A percentile compares a stretch with the other conserved stretches of the same genome.
These are phyloP conservation scores for Kluyveromyces starmeri DNA, from an alignment of 805 yeast species.

Conservation along the genomic window DNA sequence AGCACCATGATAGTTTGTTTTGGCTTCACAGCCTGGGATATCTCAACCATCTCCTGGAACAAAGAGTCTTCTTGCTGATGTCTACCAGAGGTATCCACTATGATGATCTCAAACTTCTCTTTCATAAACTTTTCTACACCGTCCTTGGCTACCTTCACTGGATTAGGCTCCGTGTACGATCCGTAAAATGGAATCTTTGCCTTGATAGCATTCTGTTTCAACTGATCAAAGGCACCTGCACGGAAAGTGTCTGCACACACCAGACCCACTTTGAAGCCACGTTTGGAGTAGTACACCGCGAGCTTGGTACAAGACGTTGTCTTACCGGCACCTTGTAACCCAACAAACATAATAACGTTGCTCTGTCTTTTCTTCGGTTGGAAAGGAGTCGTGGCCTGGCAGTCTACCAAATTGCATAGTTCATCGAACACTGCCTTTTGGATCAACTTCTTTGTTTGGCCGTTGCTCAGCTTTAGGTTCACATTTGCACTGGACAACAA, in stretches of 20 bases:
- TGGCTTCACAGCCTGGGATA: conserved; percentile 81
- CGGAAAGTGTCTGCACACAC: conserved; percentile 99
- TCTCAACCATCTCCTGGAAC: conserved; percentile 92
- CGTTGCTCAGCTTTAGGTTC: conserved; percentile 17
- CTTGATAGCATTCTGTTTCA: conserved; percentile 93
- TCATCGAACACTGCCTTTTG: conserved; percentile 95
- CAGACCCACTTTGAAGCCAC: conserved; percentile 91
- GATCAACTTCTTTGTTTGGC: conserved; percentile 66
- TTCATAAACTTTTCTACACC: conserved; percentile 89
- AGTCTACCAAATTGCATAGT: conserved; percentile 77
- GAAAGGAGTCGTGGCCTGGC: conserved; percentile 40
- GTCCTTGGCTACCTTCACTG: conserved; percentile 80
- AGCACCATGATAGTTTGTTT: conserved; percentile 95
- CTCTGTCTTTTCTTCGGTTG: conserved; percentile 79
- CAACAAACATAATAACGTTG: conserved; percentile 92
- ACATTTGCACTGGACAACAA: conserved; percentile 47
- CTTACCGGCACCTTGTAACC: conserved; percentile 98
- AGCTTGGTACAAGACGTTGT: conserved; percentile 95
- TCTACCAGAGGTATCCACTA: conserved; percentile 97
- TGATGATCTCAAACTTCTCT: conserved; percentile 85
- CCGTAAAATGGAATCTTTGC: conserved; percentile 93
- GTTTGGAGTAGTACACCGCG: conserved; percentile 86
- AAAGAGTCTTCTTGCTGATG: conserved; percentile 90
- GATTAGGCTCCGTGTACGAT: conserved; percentile 91
- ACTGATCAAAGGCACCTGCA: conserved; percentile 98